Conservation (phyloP, 352 stramenopile genomes). For the Plasmopara viticola region DNA sequence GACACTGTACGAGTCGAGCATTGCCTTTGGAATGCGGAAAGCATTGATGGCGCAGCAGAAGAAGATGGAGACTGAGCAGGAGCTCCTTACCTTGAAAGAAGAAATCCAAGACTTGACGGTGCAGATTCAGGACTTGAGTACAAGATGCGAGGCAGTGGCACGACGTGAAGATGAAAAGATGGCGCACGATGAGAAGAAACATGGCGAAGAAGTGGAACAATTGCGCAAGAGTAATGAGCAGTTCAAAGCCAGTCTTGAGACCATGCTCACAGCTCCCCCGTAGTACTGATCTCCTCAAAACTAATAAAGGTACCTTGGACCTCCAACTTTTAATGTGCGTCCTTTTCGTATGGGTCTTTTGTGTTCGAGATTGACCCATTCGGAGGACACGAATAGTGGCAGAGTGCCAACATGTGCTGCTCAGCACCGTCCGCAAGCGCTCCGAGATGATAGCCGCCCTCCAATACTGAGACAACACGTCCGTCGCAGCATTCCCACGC, state of each 20-base stretch:
- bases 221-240: slow-evolving; percentile 87
- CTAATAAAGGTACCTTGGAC: no score
- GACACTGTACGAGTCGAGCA: slow-evolving; percentile 89
- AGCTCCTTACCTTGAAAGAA: slow-evolving; percentile 70
- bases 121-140: slow-evolving; percentile 72
- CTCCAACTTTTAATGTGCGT: no score
- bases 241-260: slow-evolving; percentile 88
- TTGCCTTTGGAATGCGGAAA: slow-evolving; percentile 92
- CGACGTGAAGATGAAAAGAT: slow-evolving; percentile 61
- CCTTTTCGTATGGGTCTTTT: no score
- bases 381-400: no score
- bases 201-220: slow-evolving; percentile 82
- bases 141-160: slow-evolving; percentile 50
- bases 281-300: no score
- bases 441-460: no score
- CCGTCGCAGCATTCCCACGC: no score
- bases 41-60: slow-evolving; percentile 89
- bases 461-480: no score
- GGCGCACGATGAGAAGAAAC: slow-evolving; percentile 72
- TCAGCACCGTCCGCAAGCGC: no score
- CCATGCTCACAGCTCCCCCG: slow-evolving; percentile 61
- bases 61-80: slow-evolving; percentile 83
- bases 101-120: slow-evolving; percentile 74
- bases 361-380: no score
- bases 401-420: no score